Evolutionary conservation across 805 yeast genomes (phyloP).

Genomic region (Saturnispora dispora): DNA sequence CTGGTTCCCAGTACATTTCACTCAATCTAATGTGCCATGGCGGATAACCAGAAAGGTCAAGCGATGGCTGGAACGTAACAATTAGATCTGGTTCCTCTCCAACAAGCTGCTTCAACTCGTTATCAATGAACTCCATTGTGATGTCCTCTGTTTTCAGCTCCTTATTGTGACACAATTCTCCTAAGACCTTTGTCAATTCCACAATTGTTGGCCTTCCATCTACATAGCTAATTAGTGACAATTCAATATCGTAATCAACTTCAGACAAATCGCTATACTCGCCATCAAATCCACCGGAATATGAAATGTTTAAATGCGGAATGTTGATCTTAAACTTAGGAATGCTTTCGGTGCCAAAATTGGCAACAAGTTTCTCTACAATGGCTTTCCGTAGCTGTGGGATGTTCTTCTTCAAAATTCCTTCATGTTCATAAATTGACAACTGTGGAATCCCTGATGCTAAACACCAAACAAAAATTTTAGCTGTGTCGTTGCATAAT

Average conservation of each 20-base stretch:
- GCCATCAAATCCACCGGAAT: slow-evolving; percentile 32
- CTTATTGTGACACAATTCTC: slow-evolving; percentile 56
- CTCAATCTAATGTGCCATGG: slow-evolving; percentile 95
- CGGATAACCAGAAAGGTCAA: slow-evolving; percentile 90
- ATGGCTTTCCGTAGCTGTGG: slow-evolving; percentile 51
- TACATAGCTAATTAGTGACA: slow-evolving; percentile 57
- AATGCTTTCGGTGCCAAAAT: slow-evolving; percentile 61
- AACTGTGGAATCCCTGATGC: slow-evolving; percentile 74
- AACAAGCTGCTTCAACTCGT: slow-evolving; percentile 62
- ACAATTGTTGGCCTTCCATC: slow-evolving; percentile 91
- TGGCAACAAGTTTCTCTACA: slow-evolving; percentile 48
- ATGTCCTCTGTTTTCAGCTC: slow-evolving; percentile 60
- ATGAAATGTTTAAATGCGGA: slow-evolving; percentile 55
- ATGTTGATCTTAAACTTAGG: slow-evolving; percentile 56
- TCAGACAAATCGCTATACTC: slow-evolving; percentile 25
- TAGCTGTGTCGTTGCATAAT: slow-evolving; percentile 65
- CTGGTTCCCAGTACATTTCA: slow-evolving; percentile 87
- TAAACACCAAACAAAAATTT: slow-evolving; percentile 78
- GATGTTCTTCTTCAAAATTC: slow-evolving; percentile 47
- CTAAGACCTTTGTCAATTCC: slow-evolving; percentile 77
- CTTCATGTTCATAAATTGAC: slow-evolving; percentile 72
- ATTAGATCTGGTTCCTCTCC: slow-evolving; percentile 91
- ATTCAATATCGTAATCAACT: slow-evolving; percentile 41
- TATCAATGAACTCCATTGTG: slow-evolving; percentile 65
- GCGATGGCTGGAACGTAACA: slow-evolving; percentile 72